A percentile compares a stretch with the other conserved stretches of the same genome.
phyloP scores from a whole-genome alignment of 768 basidiomycete genomes.

The Pisolithus tinctorius region DNA sequence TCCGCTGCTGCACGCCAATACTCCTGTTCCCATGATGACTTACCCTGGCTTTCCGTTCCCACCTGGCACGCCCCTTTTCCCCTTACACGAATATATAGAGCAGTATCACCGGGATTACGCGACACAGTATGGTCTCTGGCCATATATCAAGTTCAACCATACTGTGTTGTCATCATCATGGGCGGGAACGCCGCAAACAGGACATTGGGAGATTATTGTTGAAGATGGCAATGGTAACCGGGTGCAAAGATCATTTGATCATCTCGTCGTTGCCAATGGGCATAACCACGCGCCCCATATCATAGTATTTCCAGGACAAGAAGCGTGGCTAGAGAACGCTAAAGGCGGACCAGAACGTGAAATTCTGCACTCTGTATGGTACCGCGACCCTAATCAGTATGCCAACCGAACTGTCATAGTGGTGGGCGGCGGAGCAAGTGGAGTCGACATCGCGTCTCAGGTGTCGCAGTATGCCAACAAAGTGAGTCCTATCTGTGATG shows the following conservation, averaged over 20 bases:
- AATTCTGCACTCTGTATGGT: conserved; percentile 49
- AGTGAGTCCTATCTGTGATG: conserved; percentile 24
- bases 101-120: conserved; percentile 43
- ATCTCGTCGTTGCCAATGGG: conserved; percentile 51
- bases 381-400: conserved; percentile 41
- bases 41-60: conserved; percentile 50
- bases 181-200: conserved; percentile 32
- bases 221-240: conserved; percentile 13
- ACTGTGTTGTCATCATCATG: conserved; percentile 37
- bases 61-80: conserved; percentile 43
- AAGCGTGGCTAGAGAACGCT: conserved; percentile 38
- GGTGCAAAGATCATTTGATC: conserved; percentile 35
- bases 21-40: conserved; percentile 51
- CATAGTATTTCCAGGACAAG: conserved; percentile 40
- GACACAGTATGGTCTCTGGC: conserved; percentile 31
- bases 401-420: conserved; percentile 39
- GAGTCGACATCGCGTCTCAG: conserved; percentile 42
- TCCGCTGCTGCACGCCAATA: conserved; percentile 47
- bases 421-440: conserved; percentile 42
- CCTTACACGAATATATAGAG: conserved; percentile 38
- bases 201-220: conserved; percentile 41
- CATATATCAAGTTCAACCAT: conserved; percentile 38
- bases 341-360: conserved; percentile 23
- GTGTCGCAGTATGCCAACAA: conserved; percentile 32
- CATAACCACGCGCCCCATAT: conserved; percentile 47